Evolutionary conservation across 257 asterid genomes (phyloP), one percentile per base, ranked within the genome.

Genomic region (Buddleja alternifolia): DNA sequence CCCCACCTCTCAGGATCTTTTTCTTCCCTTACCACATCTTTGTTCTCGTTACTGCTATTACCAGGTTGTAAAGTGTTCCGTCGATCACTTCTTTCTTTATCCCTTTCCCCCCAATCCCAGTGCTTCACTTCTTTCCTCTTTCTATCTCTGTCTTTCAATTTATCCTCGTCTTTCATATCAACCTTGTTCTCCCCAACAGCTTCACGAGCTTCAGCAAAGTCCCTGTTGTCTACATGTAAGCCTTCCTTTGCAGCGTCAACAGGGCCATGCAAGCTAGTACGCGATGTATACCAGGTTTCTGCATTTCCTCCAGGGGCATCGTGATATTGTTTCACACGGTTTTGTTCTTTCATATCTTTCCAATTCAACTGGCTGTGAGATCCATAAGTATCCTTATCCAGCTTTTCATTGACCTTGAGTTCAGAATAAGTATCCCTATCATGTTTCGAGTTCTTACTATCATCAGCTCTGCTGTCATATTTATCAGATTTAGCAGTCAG

Each of bases 51-150:
- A 77, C 73, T 72, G 80, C 75, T 81, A 75, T 70, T 81, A 66
- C 75, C 84, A 51, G 78, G 72, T 66, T 82, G 98, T 76, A 80
- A 80, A 47, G 68, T 76, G 81, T 59, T 81, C 77, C 90, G 80
- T 34, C 92, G 88, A 60, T 90, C 97, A 77, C 55, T 83, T 82
- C 89, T 85, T 50, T 89, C 98, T 86, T 84, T 92, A 66, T 92
- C 98, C 81, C 84, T 83, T 67, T 91, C 98, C 48, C 89, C 97
- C 95, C 92, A 87, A 47, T 93, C 98, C 78, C 96, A 82, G 48
- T 84, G 96, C 78, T 88, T 93, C 72, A 80, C 85, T 73, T 93
- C 99, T 84, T 90, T 93, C 86, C 92, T 83, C 80, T 88, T 90
- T 72, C 93, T 83, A 60, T 93, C 99, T 82, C 80, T 93, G 24